Evolutionary conservation across 2,329 filamentous ascomycete genomes (phyloP).

Genomic region (Aspergillus sp.): DNA sequence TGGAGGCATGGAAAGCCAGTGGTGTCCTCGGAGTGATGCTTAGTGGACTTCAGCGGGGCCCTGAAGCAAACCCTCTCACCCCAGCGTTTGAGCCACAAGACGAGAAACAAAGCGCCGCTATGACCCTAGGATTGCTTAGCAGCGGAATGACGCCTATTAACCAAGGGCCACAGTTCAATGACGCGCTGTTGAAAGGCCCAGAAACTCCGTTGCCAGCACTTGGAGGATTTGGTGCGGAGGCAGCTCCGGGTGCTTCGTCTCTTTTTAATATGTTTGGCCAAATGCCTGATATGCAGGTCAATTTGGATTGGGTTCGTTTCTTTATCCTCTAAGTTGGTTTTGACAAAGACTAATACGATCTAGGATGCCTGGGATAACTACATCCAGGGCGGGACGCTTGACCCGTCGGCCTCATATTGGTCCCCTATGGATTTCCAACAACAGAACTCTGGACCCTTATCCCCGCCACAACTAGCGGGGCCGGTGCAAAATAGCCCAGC

Average conservation of each 20-base stretch:
- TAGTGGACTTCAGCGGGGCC: constrained; percentile 62
- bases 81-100: constrained; percentile 46
- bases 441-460: constrained; percentile 24
- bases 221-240: constrained; percentile 28
- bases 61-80: constrained; percentile 24
- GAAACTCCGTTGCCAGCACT: constrained; percentile 28
- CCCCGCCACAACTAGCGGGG: constrained; percentile 20
- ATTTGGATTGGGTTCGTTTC: constrained; percentile 62
- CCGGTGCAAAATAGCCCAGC: constrained; percentile 16
- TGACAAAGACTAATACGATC: constrained; percentile 19
- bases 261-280: constrained; percentile 58
- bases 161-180: constrained; percentile 31
- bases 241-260: constrained; percentile 46
- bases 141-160: constrained; percentile 58
- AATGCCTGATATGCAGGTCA: constrained; percentile 57
- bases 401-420: constrained; percentile 42
- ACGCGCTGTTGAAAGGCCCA: constrained; percentile 29
- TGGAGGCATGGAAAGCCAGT: constrained; percentile 88
- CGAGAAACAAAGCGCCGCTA: constrained; percentile 65
- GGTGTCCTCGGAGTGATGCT: constrained; percentile 82
- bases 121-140: constrained; percentile 69
- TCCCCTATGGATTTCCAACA: constrained; percentile 35
- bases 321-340: constrained; percentile 17
- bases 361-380: constrained; percentile 70
- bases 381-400: constrained; percentile 58